Conservation (phyloP, 208 protist species). For the Eutreptiella sp. region DNA sequence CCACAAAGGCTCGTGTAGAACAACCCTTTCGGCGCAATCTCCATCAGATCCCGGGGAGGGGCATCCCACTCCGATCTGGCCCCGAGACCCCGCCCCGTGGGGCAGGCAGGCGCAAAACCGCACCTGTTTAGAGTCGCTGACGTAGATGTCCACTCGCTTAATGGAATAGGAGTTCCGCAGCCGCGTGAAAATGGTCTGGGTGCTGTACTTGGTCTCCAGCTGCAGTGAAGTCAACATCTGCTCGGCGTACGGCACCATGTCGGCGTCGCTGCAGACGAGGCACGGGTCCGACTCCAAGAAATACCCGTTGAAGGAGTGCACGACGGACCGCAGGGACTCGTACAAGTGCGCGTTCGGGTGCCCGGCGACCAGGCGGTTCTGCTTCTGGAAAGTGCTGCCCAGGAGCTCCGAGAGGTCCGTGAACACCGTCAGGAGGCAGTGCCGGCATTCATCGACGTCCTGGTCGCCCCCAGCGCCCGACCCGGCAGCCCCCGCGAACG, state of each 20-base stretch:
- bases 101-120: too few species aligned
- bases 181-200: conserved; percentile 29
- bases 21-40: too few species aligned
- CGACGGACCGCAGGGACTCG: conserved; percentile 27
- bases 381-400: too few species aligned
- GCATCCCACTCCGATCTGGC: too few species aligned
- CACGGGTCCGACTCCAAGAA: conserved; percentile 55
- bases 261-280: conserved; percentile 42
- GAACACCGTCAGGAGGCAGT: too few species aligned
- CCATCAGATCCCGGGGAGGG: too few species aligned
- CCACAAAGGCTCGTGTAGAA: too few species aligned
- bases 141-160: conserved; percentile 31
- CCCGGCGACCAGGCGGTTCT: conserved; percentile 25
- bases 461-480: too few species aligned
- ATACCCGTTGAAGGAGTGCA: conserved; percentile 55
- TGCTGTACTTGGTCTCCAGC: conserved; percentile 55
- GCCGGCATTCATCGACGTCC: too few species aligned
- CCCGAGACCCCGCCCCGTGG: too few species aligned
- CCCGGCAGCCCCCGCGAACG: too few species aligned
- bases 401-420: too few species aligned
- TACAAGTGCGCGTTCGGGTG: conserved; percentile 59
- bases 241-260: conserved; percentile 33
- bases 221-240: conserved; percentile 37
- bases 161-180: conserved; percentile 35
- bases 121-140: conserved; percentile 41